phyloP scores from a whole-genome alignment of 140 eudicot species.

The Bidens hawaiensis region DNA sequence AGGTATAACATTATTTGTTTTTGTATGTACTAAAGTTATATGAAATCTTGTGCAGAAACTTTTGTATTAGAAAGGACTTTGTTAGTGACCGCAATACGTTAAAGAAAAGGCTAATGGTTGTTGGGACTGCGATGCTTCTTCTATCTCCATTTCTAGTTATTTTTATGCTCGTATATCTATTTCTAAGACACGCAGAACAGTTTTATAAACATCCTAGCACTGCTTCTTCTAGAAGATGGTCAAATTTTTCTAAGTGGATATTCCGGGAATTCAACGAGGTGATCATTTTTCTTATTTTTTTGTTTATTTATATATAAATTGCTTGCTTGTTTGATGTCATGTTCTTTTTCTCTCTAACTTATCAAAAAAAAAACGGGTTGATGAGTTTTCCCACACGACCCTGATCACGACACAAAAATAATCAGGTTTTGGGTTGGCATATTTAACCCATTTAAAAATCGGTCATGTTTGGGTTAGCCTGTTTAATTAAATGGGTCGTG shows the following conservation, averaged over 20 bases:
- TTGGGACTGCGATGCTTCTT: slow-evolving; percentile 79
- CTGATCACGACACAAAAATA: no score
- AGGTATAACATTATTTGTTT: neutral
- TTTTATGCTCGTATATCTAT: slow-evolving; percentile 90
- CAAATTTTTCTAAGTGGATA: slow-evolving; percentile 93
- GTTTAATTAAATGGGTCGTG: no score
- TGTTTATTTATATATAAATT: neutral
- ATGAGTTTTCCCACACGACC: neutral
- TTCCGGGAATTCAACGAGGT: slow-evolving; percentile 98
- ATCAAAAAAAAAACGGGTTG: neutral
- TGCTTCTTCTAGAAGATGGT: slow-evolving; percentile 95
- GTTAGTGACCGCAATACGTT: slow-evolving; percentile 60
- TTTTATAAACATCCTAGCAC: slow-evolving; percentile 91
- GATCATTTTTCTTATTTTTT: neutral
- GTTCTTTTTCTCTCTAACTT: neutral
- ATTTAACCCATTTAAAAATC: no score
- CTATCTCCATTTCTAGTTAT: slow-evolving; percentile 91
- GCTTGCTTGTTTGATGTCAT: neutral
- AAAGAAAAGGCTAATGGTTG: slow-evolving; percentile 74
- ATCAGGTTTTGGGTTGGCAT: no score
- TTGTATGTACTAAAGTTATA: neutral
- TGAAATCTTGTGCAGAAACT: slow-evolving; percentile 62
- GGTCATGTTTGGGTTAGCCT: no score
- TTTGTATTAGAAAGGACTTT: slow-evolving; percentile 65
- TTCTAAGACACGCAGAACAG: slow-evolving; percentile 94